A percentile compares a stretch with the other conserved stretches of the same genome.
Evolutionary conservation across 371 early-diverging fungal species (phyloP).

Genomic region (Batkoa obscura): DNA sequence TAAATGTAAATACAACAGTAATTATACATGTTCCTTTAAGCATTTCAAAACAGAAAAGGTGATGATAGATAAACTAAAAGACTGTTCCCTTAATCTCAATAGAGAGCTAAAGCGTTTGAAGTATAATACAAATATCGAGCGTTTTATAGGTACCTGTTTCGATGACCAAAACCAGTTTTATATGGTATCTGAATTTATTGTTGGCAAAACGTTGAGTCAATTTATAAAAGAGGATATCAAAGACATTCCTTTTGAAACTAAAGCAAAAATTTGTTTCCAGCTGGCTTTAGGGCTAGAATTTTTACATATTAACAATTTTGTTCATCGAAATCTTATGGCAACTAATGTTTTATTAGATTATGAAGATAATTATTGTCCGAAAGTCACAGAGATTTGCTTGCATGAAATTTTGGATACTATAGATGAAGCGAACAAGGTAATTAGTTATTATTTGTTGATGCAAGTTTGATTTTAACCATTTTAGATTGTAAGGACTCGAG

Average conservation of each 20-base stretch:
- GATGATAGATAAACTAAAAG: neutral
- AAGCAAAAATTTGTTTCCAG: neutral
- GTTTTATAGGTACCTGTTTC: slow-evolving; percentile 1
- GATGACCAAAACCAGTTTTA: neutral
- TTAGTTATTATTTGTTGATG: neutral
- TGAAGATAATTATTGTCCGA: neutral
- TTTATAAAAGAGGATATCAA: neutral
- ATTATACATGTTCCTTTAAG: neutral
- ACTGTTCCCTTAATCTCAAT: neutral
- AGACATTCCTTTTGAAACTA: neutral
- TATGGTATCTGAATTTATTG: neutral
- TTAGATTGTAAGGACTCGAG: neutral
- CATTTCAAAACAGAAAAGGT: neutral
- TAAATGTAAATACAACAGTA: slow-evolving; percentile 1
- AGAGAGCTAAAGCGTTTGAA: neutral
- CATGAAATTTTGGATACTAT: neutral
- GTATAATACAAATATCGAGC: neutral
- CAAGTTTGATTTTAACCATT: neutral
- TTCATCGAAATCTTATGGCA: neutral
- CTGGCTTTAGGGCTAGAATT: slow-evolving; percentile 2
- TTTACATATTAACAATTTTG: slow-evolving; percentile 1
- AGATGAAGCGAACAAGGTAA: neutral
- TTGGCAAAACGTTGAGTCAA: neutral
- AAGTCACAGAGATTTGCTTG: neutral
- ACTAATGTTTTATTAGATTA: neutral